Base-by-base conservation (phyloP, 2,329 filamentous ascomycete genomes). In the Stachybotrys chartarum region DNA sequence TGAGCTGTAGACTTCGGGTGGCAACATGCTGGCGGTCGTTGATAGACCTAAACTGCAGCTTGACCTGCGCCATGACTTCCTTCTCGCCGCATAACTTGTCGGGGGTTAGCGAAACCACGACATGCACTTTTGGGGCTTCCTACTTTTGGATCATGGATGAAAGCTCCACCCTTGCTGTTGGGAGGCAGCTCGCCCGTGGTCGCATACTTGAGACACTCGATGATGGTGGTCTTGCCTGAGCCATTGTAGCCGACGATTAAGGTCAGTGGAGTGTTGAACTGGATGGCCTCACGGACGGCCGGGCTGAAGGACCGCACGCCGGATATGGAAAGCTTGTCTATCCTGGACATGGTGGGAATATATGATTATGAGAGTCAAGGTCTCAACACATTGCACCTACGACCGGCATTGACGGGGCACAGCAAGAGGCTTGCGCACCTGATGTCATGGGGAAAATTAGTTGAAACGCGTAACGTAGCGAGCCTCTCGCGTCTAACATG, bases 171-270 rank as follows among this genome's bases (percentile, higher is more conserved):
- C 63, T 86, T 88, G 75, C 87, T 92, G 76, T 97, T 96, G 35
- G 94, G 91, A 1, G 94, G 94, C 51, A 96, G 82, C 66, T 95
- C 89, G 55, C 94, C 95, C 7, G 92, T 97, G 17, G 95, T 97
- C 53, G 90, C 92, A 84, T 97, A 99, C 69, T 97, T 97, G 66
- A 99, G 87, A 70, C 91, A 96, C 72, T 99, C 94, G 72, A 99
- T 99, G 68, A 99, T 96, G 56, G 94, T 97, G 10, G 94, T 99
- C 76, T 99, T 99, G 59, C 94, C 94, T 1, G 93, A 97, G 55
- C 94, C 94, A 75, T 99, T 99, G 73, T 91, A 90, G 56, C 94
- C 94, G 56, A 99, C 95, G 63, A 99, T 99, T 59, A 99, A 81
- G 12, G 94, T 99, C 55, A 99, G 80, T 30, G 94, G 95, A 1